Percentiles rank a stretch among this genome's conserved stretches.
Evolutionary conservation across 192 early-diverging fungal genomes (phyloP).

Genomic region (Linnemannia zychae): DNA sequence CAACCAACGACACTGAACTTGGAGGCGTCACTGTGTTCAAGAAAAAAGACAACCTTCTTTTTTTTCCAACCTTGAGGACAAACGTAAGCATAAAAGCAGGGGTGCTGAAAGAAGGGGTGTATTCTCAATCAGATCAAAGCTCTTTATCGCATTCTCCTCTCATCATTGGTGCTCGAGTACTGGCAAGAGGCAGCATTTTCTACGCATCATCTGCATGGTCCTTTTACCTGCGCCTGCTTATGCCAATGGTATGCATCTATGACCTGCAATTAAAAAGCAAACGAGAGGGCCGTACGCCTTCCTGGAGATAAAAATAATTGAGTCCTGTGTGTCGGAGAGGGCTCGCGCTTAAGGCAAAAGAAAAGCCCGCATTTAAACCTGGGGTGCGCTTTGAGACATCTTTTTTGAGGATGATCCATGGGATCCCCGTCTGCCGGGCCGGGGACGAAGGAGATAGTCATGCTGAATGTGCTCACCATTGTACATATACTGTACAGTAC

Average conservation of each 20-base stretch:
- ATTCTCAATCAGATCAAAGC: neutral
- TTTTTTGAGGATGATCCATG: neutral
- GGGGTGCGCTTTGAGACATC: neutral
- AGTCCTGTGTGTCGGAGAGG: slow-evolving; percentile 2
- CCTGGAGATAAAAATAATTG: neutral
- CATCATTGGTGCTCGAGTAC: neutral
- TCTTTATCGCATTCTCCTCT: neutral
- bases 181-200: too few species aligned
- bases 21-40: neutral
- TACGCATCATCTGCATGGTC: too few species aligned
- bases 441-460: neutral
- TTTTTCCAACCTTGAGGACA: neutral
- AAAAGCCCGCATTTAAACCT: neutral
- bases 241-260: too few species aligned
- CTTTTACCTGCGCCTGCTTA: too few species aligned
- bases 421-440: neutral
- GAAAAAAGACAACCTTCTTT: neutral
- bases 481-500: neutral
- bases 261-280: too few species aligned
- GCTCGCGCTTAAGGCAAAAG: neutral
- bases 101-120: neutral
- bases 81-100: neutral
- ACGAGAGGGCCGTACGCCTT: too few species aligned
- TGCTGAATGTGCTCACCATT: neutral
- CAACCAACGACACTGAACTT: neutral